phyloP scores from a whole-genome alignment of 2,329 filamentous ascomycete species.

The Akanthomyces uredinophilus region DNA sequence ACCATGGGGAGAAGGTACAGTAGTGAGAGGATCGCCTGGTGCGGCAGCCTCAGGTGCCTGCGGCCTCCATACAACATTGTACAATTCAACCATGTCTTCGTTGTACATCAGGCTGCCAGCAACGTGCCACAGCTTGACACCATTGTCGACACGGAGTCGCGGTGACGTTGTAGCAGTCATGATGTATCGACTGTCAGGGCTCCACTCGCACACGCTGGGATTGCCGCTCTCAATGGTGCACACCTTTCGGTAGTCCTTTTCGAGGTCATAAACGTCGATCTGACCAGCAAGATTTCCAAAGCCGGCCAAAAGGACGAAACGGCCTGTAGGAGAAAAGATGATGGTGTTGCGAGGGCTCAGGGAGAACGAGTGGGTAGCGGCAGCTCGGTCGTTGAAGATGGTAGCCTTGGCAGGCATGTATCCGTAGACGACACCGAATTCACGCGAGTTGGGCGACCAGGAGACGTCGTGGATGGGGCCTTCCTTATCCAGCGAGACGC shows the following conservation, averaged over 20 bases:
- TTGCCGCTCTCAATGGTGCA: constrained; percentile 93
- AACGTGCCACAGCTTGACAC: constrained; percentile 91
- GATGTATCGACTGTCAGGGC: constrained; percentile 90
- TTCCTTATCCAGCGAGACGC: constrained; percentile 90
- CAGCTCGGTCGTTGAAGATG: constrained; percentile 88
- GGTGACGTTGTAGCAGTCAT: constrained; percentile 97
- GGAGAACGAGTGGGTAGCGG: constrained; percentile 78
- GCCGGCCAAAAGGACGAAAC: constrained; percentile 88
- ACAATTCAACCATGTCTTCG: constrained; percentile 90
- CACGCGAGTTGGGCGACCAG: constrained; percentile 97
- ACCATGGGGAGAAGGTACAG: constrained; percentile 70
- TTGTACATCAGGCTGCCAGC: constrained; percentile 87
- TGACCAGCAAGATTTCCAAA: constrained; percentile 97
- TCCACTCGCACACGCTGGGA: constrained; percentile 95
- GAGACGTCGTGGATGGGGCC: constrained; percentile 95
- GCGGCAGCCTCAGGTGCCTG: constrained; percentile 55
- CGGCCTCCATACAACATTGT: constrained; percentile 85
- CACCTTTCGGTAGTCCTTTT: constrained; percentile 89
- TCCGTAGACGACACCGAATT: constrained; percentile 96
- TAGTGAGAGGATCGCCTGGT: constrained; percentile 64
- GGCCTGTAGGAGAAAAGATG: constrained; percentile 85
- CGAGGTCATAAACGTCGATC: constrained; percentile 95
- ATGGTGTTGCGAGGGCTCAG: constrained; percentile 91
- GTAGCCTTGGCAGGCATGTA: constrained; percentile 99
- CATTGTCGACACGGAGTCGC: constrained; percentile 92